These are phyloP conservation scores for Lumnitzera littorea DNA, from an alignment of 345 rosid genomes.

Conservation along the genomic window DNA sequence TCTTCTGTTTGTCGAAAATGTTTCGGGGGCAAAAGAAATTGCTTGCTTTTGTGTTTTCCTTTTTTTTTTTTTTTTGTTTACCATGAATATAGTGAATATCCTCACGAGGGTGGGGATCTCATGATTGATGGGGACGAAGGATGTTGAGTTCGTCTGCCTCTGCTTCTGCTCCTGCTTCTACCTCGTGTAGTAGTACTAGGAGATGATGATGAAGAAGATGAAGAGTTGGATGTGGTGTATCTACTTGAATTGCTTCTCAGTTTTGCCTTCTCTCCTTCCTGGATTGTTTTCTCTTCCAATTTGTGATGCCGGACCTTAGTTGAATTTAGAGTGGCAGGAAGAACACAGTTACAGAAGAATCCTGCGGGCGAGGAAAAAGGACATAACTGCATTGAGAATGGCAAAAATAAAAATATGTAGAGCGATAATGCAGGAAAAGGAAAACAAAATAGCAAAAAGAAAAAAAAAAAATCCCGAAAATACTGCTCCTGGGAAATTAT, in stretches of 20 bases:
- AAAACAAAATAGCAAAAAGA: no score
- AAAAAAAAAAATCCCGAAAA: no score
- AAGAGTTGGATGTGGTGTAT: slow-evolving; percentile 37
- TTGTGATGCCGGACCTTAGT: slow-evolving; percentile 49
- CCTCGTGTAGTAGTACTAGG: slow-evolving; percentile 31
- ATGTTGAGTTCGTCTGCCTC: slow-evolving; percentile 50
- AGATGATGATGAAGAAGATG: slow-evolving; percentile 57
- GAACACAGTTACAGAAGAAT: slow-evolving; percentile 82
- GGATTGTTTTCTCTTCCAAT: slow-evolving; percentile 44
- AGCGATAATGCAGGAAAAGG: no score
- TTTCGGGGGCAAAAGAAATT: no score
- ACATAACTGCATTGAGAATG: background rate
- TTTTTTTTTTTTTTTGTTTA: no score
- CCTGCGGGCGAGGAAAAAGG: slow-evolving; percentile 30
- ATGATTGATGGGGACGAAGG: slow-evolving; percentile 51
- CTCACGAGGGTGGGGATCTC: no score
- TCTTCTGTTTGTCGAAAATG: no score
- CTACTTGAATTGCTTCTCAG: slow-evolving; percentile 37
- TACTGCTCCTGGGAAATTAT: no score
- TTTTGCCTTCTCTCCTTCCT: slow-evolving; percentile 60
- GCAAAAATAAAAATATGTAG: no score
- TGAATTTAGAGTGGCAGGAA: slow-evolving; percentile 68
- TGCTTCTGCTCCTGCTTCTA: slow-evolving; percentile 60
- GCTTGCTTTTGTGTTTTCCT: no score
- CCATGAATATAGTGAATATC: no score